Base-by-base conservation (phyloP, 495 filamentous ascomycete species). In the Penicillium macrosclerotiorum region DNA sequence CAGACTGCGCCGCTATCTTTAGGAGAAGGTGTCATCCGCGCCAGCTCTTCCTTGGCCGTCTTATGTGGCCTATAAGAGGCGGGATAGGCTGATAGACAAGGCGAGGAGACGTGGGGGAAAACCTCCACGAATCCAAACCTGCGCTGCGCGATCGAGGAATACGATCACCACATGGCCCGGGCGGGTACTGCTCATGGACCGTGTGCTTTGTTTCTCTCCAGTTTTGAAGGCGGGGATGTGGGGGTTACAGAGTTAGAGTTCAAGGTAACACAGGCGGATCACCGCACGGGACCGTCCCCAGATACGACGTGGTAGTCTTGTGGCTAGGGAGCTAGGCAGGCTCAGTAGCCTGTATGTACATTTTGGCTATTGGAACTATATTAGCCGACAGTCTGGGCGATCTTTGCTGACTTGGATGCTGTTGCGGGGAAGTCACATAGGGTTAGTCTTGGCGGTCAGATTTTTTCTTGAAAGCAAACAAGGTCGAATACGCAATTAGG, bases 121-220 rank as follows among this genome's bases (percentile, higher is more conserved):
- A 41, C 17, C 31, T 60, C 57, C 57, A 60, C 57, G 57, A 60
- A 57, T 60, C 49, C 50, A 27, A 45, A n/a, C 16, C 4, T 8
- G 20, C 37, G 26, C 8, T 27, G 12, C 13, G 24, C 32, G 19
- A 27, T 13, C 22, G 8, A 30, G 34, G 22, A 30, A 23, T 12
- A 29, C 13, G 19, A 12, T 20, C 11, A 40, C 29, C 45, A 41
- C 37, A 42, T 48, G 45, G 35, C 37, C 45, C 22, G 37, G 30
- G 37, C 45, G 22, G 9, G 12, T 5, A 26, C n/a, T n/a, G 13
- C 22, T 38, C 25, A 9, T 22, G 8, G 20, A 22, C 36, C 3
- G 14, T 22, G 42, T 35, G 4, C 27, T 36, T 24, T 19, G 9
- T 24, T 16, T 29, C 25, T 9, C 27, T 37, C 45, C 45, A 27